Conservation (phyloP, 176 grass and related monocot species). For the Cenchrus fungigraminus region DNA sequence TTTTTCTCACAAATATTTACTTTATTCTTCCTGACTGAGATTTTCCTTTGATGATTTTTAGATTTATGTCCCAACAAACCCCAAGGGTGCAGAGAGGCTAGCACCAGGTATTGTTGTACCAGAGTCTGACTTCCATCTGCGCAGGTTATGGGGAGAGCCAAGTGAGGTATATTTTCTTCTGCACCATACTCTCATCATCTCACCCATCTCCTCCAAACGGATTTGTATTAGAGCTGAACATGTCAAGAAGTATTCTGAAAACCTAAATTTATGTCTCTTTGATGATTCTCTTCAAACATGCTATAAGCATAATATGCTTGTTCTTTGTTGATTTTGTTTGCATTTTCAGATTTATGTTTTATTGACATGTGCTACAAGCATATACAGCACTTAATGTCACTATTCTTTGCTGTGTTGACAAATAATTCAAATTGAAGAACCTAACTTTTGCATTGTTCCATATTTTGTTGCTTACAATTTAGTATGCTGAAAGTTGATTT, state of each 20-base stretch:
- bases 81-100: constrained; percentile 70
- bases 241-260: background rate
- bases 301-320: background rate
- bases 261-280: background rate
- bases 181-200: background rate
- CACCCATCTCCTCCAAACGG: background rate
- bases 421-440: constrained; percentile 5
- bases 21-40: constrained; percentile 13
- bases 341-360: background rate
- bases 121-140: constrained; percentile 71
- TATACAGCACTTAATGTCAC: background rate
- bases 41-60: constrained; percentile 21
- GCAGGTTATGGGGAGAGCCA: constrained; percentile 76
- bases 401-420: background rate
- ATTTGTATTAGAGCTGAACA: background rate
- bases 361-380: background rate
- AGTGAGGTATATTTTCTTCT: constrained; percentile 55
- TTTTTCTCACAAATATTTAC: constrained; percentile 31
- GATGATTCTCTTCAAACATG: background rate
- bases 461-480: background rate
- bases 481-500: constrained; percentile 42
- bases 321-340: constrained; percentile 30
- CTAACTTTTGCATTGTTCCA: background rate
- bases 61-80: constrained; percentile 72
- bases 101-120: constrained; percentile 64